Evolutionary conservation across 192 early-diverging fungal genomes (phyloP).

Genomic region (Globomyces pollinis-pini): DNA sequence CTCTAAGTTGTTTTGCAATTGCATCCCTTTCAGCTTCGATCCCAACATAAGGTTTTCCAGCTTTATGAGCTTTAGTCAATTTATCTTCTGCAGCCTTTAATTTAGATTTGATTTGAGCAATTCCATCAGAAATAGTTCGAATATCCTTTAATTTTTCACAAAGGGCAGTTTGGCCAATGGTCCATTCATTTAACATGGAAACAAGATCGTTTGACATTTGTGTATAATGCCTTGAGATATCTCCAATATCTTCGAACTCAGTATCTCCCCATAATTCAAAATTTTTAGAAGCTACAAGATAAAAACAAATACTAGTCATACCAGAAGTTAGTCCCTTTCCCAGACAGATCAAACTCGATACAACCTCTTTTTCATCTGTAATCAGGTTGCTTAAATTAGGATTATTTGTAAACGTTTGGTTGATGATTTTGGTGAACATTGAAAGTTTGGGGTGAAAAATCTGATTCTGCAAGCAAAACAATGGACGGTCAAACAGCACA

Average conservation of each 20-base stretch:
- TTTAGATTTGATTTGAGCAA: neutral
- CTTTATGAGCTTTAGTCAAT: neutral
- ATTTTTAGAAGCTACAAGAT: neutral
- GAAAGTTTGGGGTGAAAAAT: no score
- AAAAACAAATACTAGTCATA: neutral
- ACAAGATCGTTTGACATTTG: neutral
- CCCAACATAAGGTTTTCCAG: neutral
- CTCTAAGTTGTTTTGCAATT: neutral
- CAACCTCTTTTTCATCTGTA: neutral
- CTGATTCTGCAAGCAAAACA: no score
- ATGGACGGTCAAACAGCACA: no score
- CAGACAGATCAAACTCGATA: neutral
- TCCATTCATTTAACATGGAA: neutral
- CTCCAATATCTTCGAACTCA: neutral
- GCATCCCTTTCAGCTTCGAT: neutral
- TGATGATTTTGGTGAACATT: no score
- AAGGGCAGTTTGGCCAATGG: neutral
- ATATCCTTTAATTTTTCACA: constrained; percentile 4
- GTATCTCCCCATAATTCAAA: neutral
- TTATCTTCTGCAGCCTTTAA: neutral
- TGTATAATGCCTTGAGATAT: neutral
- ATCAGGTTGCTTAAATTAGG: neutral
- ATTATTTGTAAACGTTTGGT: no score
- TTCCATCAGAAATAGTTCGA: neutral
- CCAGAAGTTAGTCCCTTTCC: neutral